These are phyloP conservation scores for Polytrichum formosum DNA, from an alignment of 225 moss, liverwort and hornwort genomes.

Conservation along the genomic window DNA sequence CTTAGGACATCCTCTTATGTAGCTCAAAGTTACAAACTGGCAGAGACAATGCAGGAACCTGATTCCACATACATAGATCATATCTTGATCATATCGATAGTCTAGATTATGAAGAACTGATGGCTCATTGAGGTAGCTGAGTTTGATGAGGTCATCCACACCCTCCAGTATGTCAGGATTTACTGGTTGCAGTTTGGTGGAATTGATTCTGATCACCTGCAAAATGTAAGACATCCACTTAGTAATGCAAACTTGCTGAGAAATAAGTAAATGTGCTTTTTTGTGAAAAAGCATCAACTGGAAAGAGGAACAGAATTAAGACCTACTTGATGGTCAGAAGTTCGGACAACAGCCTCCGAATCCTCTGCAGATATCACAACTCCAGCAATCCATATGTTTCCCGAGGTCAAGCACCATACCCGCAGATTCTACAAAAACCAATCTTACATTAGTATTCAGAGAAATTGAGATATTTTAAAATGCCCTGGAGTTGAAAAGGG, in stretches of 20 bases:
- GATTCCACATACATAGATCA: conserved; percentile 78
- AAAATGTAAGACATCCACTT: conserved; percentile 7
- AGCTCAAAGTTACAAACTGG: too few relatives aligned
- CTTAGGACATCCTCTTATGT: too few relatives aligned
- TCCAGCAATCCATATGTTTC: conserved; percentile 73
- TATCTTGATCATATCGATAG: conserved; percentile 80
- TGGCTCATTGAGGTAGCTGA: conserved; percentile 96
- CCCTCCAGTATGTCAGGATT: conserved; percentile 99
- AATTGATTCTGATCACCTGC: conserved; percentile 77
- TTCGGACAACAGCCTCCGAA: conserved; percentile 77
- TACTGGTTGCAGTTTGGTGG: conserved; percentile 73
- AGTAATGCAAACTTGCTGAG: too few relatives aligned
- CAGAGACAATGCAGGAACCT: not conserved
- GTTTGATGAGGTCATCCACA: conserved; percentile 88
- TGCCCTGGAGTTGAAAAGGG: not conserved
- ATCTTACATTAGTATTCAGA: conserved; percentile 1
- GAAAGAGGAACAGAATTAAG: not conserved
- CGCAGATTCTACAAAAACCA: conserved; percentile 71
- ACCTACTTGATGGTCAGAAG: conserved; percentile 67
- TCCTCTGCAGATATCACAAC: conserved; percentile 71
- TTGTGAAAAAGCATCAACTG: too few relatives aligned
- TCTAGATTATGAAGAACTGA: conserved; percentile 92
- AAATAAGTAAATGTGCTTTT: too few relatives aligned
- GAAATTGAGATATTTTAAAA: not conserved
- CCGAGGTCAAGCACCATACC: conserved; percentile 84